A percentile compares a stretch with the other conserved stretches of the same genome.
These are phyloP conservation scores for Phoma sp. DNA, from an alignment of 2,329 filamentous ascomycete genomes.

Conservation along the genomic window DNA sequence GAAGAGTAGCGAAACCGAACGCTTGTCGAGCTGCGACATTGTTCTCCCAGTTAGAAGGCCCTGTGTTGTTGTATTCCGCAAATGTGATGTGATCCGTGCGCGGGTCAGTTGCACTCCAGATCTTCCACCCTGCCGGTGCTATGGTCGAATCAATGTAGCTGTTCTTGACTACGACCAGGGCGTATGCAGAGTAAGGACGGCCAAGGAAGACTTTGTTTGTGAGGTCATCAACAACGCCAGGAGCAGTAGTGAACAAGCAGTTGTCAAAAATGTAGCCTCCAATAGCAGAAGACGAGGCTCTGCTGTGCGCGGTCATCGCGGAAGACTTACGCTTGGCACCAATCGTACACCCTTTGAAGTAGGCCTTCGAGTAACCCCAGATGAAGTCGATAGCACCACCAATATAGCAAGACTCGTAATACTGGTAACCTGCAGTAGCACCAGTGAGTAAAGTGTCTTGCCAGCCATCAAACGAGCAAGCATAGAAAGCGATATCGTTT, in stretches of 20 bases:
- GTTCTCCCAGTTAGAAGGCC: constrained; percentile 49
- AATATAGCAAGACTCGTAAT: constrained; percentile 63
- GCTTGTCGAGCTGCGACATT: constrained; percentile 44
- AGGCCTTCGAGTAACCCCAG: constrained; percentile 59
- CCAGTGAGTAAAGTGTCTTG: constrained; percentile 57
- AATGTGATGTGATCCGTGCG: constrained; percentile 60
- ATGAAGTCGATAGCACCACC: constrained; percentile 64
- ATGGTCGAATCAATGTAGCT: constrained; percentile 60
- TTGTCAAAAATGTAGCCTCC: constrained; percentile 62
- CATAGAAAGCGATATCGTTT: constrained; percentile 62
- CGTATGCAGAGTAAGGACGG: constrained; percentile 57
- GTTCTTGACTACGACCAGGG: constrained; percentile 57
- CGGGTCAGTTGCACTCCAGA: constrained; percentile 58
- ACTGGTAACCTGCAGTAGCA: constrained; percentile 54
- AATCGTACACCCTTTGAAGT: constrained; percentile 58
- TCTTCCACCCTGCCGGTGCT: constrained; percentile 62
- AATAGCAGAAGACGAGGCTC: constrained; percentile 24
- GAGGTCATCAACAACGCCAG: constrained; percentile 39
- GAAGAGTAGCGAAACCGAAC: constrained; percentile 43
- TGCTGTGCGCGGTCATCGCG: constrained; percentile 37
- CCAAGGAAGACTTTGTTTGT: constrained; percentile 55
- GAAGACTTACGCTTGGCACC: constrained; percentile 46
- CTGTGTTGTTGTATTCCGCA: constrained; percentile 64
- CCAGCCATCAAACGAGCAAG: constrained; percentile 59
- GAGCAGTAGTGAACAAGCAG: constrained; percentile 51